Conservation (phyloP, 176 grass and related monocot genomes). For the Pharus latifolius region DNA sequence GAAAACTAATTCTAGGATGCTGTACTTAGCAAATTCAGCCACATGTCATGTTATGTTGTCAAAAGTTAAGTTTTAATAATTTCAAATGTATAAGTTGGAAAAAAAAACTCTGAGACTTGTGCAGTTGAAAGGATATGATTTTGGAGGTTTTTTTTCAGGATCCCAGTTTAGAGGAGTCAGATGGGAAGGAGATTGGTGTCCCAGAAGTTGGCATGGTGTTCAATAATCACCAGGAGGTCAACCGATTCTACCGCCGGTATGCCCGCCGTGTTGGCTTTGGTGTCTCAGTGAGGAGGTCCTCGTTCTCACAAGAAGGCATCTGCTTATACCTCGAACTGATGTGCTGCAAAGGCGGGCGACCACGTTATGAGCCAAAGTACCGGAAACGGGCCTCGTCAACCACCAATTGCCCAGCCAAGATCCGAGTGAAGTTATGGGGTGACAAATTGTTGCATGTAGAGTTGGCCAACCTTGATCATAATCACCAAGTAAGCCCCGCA, state of each 20-base stretch:
- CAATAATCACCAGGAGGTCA: constrained; percentile 65
- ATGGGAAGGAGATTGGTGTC: constrained; percentile 49
- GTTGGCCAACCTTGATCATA: constrained; percentile 79
- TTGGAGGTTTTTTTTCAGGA: constrained; percentile 27
- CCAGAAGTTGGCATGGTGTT: constrained; percentile 97
- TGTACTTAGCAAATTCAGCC: background rate
- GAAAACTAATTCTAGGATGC: constrained; percentile 3
- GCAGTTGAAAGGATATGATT: background rate
- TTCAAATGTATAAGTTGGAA: background rate
- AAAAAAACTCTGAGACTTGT: constrained; percentile 8
- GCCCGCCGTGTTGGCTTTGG: constrained; percentile 83
- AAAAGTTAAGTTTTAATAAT: background rate
- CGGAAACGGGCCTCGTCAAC: constrained; percentile 80
- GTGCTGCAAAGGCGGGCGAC: constrained; percentile 85
- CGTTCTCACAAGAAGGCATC: constrained; percentile 74
- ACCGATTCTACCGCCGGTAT: constrained; percentile 70
- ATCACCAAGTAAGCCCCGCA: constrained; percentile 87
- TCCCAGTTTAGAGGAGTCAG: constrained; percentile 38
- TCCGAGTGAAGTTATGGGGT: constrained; percentile 86
- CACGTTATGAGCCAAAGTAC: constrained; percentile 80
- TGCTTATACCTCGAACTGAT: constrained; percentile 93
- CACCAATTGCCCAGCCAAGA: constrained; percentile 83
- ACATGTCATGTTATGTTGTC: background rate
- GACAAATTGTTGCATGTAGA: constrained; percentile 87
- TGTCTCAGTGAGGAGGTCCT: constrained; percentile 82